These are phyloP conservation scores for Uronychia setigera DNA, from an alignment of 73 alveolate species.

Conservation along the genomic window DNA sequence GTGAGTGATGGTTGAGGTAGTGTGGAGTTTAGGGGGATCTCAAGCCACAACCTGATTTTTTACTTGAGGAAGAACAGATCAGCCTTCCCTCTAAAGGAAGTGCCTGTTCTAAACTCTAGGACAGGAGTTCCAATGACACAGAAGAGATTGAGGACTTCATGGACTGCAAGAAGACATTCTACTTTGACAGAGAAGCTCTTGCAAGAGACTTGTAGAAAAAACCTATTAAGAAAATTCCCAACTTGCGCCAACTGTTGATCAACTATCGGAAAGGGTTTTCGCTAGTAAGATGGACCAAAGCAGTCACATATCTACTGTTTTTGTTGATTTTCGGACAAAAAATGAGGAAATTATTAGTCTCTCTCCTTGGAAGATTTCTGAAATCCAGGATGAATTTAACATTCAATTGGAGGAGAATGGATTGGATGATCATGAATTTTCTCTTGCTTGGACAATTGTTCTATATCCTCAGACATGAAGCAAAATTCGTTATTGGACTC, in stretches of 20 bases:
- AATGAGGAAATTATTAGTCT: background rate
- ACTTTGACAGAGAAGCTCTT: no score
- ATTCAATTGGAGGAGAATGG: background rate
- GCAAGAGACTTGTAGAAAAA: background rate
- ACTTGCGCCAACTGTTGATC: background rate
- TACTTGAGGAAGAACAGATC: no score
- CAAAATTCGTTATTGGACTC: background rate
- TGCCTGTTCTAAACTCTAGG: no score
- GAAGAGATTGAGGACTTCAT: no score
- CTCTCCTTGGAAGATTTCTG: background rate
- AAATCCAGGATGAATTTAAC: background rate
- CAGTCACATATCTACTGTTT: background rate
- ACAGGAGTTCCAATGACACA: no score
- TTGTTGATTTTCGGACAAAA: background rate
- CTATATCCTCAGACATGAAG: background rate
- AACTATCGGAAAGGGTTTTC: background rate
- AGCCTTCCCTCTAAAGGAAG: no score
- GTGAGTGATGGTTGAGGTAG: no score
- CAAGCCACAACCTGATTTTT: no score
- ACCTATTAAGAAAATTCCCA: background rate
- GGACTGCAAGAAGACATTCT: no score
- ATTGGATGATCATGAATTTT: background rate
- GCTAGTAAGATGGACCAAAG: background rate
- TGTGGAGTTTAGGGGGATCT: no score
- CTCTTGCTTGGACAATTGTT: background rate